A percentile compares a stretch with the other conserved stretches of the same genome.
Evolutionary conservation across 106 monocot species (phyloP).

Genomic region (Acorus calamus): DNA sequence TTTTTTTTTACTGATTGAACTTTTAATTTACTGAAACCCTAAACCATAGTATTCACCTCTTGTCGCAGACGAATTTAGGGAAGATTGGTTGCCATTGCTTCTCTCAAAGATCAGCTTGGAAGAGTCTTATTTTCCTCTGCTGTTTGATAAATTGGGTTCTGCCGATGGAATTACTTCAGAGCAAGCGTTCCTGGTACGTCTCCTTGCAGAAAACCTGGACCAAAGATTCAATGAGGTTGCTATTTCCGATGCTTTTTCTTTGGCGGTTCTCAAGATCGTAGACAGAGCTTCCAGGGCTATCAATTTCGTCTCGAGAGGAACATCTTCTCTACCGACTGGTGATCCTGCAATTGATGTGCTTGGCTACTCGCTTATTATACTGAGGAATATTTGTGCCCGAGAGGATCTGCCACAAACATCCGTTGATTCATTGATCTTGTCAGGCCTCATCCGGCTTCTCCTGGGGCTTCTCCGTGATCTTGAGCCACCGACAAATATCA

Average conservation of each 20-base stretch:
- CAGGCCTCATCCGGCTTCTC: conserved; percentile 40
- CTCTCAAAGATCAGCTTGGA: conserved; percentile 66
- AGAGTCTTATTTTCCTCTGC: conserved; percentile 24
- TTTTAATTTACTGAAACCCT: background rate
- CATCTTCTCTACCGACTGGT: conserved; percentile 54
- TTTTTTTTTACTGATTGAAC: background rate
- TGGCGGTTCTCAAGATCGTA: conserved; percentile 25
- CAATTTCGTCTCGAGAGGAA: conserved; percentile 31
- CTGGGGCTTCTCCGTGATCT: conserved; percentile 52
- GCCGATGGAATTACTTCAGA: conserved; percentile 18
- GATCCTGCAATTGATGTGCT: conserved; percentile 44
- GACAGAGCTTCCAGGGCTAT: conserved; percentile 35
- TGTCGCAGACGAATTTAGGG: conserved; percentile 44
- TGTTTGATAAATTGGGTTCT: conserved; percentile 36
- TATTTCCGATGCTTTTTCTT: conserved; percentile 33
- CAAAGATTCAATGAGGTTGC: conserved; percentile 33
- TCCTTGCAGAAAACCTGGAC: conserved; percentile 51
- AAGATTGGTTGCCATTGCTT: conserved; percentile 72
- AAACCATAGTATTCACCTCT: background rate
- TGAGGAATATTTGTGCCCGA: conserved; percentile 69
- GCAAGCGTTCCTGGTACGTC: conserved; percentile 56
- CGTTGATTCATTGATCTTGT: conserved; percentile 31
- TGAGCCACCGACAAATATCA: conserved; percentile 52
- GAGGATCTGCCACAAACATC: conserved; percentile 15
- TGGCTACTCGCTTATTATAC: conserved; percentile 59